phyloP scores from a whole-genome alignment of 352 stramenopile species.

The Phytophthora foliorum region DNA sequence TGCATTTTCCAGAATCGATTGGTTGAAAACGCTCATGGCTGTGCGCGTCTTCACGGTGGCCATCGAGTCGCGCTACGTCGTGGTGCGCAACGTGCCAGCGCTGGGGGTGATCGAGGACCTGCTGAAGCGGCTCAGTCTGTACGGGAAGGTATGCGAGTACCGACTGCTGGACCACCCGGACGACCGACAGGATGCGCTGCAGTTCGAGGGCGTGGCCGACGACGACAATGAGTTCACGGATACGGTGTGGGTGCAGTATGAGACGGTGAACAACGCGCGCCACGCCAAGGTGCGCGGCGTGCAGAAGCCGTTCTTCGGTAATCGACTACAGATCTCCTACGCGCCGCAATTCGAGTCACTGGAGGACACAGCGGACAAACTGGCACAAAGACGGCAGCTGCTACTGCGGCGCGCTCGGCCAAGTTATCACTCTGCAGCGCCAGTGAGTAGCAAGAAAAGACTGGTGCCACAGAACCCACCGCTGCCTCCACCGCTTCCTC shows the following conservation, averaged over 20 bases:
- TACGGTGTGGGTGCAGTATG: slow-evolving; percentile 77
- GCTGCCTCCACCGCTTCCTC: slow-evolving; percentile 19
- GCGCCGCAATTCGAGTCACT: slow-evolving; percentile 67
- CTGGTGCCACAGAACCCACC: slow-evolving; percentile 7
- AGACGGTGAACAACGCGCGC: slow-evolving; percentile 79
- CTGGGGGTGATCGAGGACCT: slow-evolving; percentile 68
- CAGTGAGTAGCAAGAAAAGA: slow-evolving; percentile 5
- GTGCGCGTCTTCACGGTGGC: slow-evolving; percentile 71
- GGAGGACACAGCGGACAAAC: slow-evolving; percentile 70
- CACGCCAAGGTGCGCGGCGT: slow-evolving; percentile 66
- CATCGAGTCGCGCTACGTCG: slow-evolving; percentile 65
- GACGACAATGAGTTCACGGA: slow-evolving; percentile 62
- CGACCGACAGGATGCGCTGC: slow-evolving; percentile 44
- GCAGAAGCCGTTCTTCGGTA: slow-evolving; percentile 78
- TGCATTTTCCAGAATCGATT: slow-evolving; percentile 29
- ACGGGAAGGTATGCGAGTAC: slow-evolving; percentile 61
- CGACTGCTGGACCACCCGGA: slow-evolving; percentile 60
- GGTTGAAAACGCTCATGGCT: slow-evolving; percentile 29
- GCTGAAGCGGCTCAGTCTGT: slow-evolving; percentile 60
- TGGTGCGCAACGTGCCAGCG: slow-evolving; percentile 72
- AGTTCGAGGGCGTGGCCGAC: slow-evolving; percentile 15
- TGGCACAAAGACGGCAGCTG: slow-evolving; percentile 68
- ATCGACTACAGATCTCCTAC: slow-evolving; percentile 69
- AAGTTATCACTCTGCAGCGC: background rate
- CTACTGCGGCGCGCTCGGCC: slow-evolving; percentile 45